These are phyloP conservation scores for Nemania abortiva DNA, from an alignment of 2,329 filamentous ascomycete species.

Conservation along the genomic window DNA sequence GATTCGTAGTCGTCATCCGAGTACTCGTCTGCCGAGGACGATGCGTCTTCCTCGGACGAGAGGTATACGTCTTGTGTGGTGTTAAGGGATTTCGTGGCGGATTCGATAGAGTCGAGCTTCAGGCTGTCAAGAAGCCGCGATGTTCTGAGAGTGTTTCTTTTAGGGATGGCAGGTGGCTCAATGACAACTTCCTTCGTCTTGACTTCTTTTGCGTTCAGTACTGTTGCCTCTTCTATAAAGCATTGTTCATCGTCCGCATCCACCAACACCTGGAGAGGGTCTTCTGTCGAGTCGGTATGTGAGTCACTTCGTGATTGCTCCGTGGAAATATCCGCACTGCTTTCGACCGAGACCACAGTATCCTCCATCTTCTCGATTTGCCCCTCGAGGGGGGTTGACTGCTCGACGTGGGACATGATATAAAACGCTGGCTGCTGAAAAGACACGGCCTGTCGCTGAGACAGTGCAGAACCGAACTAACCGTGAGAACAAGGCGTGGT, in stretches of 20 bases:
- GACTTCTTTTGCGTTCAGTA: conserved; percentile 47
- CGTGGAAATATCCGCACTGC: conserved; percentile 27
- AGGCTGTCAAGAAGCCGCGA: conserved; percentile 60
- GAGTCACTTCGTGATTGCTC: conserved; percentile 42
- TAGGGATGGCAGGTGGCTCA: conserved; percentile 61
- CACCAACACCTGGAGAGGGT: conserved; percentile 44
- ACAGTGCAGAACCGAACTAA: conserved; percentile 31
- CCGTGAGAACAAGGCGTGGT: conserved; percentile 40
- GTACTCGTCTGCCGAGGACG: conserved; percentile 70
- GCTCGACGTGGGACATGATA: conserved; percentile 33
- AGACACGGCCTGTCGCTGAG: conserved; percentile 19
- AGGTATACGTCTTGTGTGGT: conserved; percentile 71
- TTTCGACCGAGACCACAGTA: conserved; percentile 25
- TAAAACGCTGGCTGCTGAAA: conserved; percentile 19
- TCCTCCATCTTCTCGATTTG: conserved; percentile 15
- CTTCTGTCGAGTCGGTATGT: conserved; percentile 41
- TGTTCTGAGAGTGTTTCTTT: conserved; percentile 62
- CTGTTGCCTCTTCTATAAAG: conserved; percentile 47
- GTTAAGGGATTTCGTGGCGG: conserved; percentile 52
- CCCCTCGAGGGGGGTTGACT: conserved; percentile 25
- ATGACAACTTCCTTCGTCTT: conserved; percentile 43
- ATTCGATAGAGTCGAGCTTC: conserved; percentile 53
- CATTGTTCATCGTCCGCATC: conserved; percentile 49
- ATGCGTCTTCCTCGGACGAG: conserved; percentile 74
- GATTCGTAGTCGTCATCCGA: conserved; percentile 67